phyloP scores from a whole-genome alignment of 2,329 filamentous ascomycete genomes.

The Colletotrichum lindemuthianum region DNA sequence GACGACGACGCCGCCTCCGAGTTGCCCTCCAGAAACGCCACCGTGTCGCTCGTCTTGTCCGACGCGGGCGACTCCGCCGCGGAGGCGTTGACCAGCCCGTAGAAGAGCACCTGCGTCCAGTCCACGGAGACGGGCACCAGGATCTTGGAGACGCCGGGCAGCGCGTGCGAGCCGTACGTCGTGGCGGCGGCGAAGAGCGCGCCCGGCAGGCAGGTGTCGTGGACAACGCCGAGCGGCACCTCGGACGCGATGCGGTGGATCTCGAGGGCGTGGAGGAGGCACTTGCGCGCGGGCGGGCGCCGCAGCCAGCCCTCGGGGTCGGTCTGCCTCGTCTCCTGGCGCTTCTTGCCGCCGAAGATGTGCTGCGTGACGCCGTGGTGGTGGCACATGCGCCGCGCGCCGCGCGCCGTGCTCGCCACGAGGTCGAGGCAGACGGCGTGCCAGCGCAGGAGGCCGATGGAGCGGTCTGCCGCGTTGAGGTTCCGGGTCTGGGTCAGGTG shows the following conservation, averaged over 20 bases:
- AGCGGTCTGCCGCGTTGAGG: not conserved
- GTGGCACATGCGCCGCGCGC: conserved; percentile 8
- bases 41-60: not conserved
- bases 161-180: conserved; percentile 13
- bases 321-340: conserved; percentile 2
- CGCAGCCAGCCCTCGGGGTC: conserved; percentile 2
- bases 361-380: conserved; percentile 18
- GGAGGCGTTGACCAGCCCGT: not conserved
- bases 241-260: conserved; percentile 10
- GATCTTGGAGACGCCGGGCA: conserved; percentile 8
- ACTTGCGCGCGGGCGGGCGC: not conserved
- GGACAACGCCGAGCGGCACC: conserved; percentile 6
- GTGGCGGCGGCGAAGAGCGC: conserved; percentile 3
- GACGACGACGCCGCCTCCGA: not conserved
- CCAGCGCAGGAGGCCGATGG: conserved; percentile 7
- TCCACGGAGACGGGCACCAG: conserved; percentile 7
- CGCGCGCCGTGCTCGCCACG: conserved; percentile 9
- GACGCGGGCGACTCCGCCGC: not conserved
- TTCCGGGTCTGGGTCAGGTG: not conserved
- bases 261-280: conserved; percentile 9
- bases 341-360: conserved; percentile 16
- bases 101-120: conserved; percentile 5
- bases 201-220: conserved; percentile 5
- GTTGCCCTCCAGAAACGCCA: not conserved
- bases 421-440: conserved; percentile 12